Evolutionary conservation across 1,284 basidiomycete genomes (phyloP), one percentile per base, ranked within the genome.

Genomic region (Boletus sp.): DNA sequence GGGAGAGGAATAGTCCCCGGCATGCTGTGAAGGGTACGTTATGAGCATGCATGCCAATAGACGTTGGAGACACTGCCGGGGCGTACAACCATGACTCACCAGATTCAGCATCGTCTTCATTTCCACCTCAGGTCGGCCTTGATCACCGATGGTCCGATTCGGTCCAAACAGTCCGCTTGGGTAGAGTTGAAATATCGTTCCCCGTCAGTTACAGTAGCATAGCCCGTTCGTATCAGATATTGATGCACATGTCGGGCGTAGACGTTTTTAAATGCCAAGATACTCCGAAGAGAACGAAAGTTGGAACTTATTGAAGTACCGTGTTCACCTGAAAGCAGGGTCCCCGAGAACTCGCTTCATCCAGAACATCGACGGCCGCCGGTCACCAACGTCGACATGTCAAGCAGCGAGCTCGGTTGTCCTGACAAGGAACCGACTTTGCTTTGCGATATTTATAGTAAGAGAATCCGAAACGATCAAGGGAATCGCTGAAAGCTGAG

Each of bases 101-200:
- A 46, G 39, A 44, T 35, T 3, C 22, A 23, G 38, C 26, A 5
- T 16, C 22, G 12, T 39, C 44, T 37, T 42, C 23, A 39, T 53
- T 34, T 38, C 43, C 46, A 34, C 34, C 22, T 37, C 40, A 40
- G 41, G 16, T 10, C 40, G 36, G 46, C 23, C 36, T 39, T 51
- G 55, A 48, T 48, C 36, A 8, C 60, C 49, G 48, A 44, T 25
- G 12, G n/a, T 27, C 34, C 12, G 34, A 49, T 50, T 33, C 19
- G 13, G 41, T 22, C 19, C 19, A 30, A 34, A 22, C 30, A 20
- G 32, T 42, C 20, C 22, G 40, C 16, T 20, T 22, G 44, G 25
- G 39, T 40, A 16, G 38, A 38, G 17, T 20, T 40, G 25, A 30
- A 2, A 36, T 25, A 25, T 20, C 8, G 22, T 25, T 9, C n/a